A percentile compares a stretch with the other conserved stretches of the same genome.
Conservation (phyloP, 2,329 filamentous ascomycete species). For the Magnaporthiopsis incrustans region DNA sequence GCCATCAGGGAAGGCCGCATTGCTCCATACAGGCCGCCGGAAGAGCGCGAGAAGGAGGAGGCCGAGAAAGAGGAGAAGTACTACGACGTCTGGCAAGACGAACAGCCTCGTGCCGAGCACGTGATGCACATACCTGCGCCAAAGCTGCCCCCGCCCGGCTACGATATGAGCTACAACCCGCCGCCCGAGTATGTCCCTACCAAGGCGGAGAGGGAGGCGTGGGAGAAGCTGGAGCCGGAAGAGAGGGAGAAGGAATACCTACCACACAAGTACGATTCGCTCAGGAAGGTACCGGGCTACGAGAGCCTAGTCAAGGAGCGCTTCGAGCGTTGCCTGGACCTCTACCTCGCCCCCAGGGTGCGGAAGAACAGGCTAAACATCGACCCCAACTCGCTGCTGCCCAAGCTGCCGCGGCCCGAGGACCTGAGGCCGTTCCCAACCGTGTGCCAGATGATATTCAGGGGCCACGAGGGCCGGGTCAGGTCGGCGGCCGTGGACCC, state of each 20-base stretch:
- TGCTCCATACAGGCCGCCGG: slow-evolving; percentile 74
- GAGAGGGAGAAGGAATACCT: slow-evolving; percentile 86
- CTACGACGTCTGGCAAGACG: slow-evolving; percentile 94
- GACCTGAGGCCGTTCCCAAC: slow-evolving; percentile 95
- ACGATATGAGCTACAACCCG: slow-evolving; percentile 94
- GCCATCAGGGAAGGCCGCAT: slow-evolving; percentile 94
- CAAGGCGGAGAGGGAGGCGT: slow-evolving; percentile 71
- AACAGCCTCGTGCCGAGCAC: slow-evolving; percentile 73
- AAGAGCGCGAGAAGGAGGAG: slow-evolving; percentile 59
- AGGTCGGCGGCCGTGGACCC: slow-evolving; percentile 80
- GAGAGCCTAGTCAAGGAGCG: slow-evolving; percentile 87
- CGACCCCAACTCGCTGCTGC: slow-evolving; percentile 84
- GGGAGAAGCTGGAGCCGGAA: slow-evolving; percentile 82
- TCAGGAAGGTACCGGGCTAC: slow-evolving; percentile 90
- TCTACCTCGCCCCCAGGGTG: slow-evolving; percentile 89
- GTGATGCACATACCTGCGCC: slow-evolving; percentile 93
- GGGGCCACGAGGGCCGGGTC: slow-evolving; percentile 82
- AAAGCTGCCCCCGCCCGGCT: slow-evolving; percentile 86
- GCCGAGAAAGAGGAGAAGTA: slow-evolving; percentile 62
- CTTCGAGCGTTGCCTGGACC: slow-evolving; percentile 89
- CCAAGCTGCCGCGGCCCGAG: slow-evolving; percentile 86
- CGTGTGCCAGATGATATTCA: slow-evolving; percentile 76
- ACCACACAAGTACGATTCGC: slow-evolving; percentile 70
- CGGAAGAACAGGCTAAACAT: slow-evolving; percentile 94
- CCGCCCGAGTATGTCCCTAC: slow-evolving; percentile 89